These are phyloP conservation scores for Polyporus arcularius DNA, from an alignment of 768 basidiomycete species.

Conservation along the genomic window DNA sequence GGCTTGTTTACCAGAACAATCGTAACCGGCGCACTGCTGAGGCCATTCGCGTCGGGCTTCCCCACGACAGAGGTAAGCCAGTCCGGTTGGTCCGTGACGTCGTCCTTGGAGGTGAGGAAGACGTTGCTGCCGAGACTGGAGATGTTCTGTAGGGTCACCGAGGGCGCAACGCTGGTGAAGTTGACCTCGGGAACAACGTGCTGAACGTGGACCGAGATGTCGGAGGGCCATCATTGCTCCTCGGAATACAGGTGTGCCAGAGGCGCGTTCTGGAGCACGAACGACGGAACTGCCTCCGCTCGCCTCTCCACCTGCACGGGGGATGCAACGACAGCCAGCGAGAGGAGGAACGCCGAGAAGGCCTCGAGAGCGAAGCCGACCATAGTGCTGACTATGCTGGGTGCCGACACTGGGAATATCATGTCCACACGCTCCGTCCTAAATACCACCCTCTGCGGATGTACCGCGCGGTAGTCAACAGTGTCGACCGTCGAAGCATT, in stretches of 20 bases:
- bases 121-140: constrained; percentile 13
- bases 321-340: constrained; percentile 4
- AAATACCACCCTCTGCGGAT: neutral
- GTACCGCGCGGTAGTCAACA: neutral
- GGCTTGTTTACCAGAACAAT: constrained; percentile 33
- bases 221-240: constrained; percentile 29
- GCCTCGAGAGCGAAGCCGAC: neutral
- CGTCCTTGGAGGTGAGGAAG: constrained; percentile 26
- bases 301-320: constrained; percentile 11
- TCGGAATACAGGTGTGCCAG: constrained; percentile 26
- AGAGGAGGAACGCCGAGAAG: neutral
- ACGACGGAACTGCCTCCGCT: constrained; percentile 24
- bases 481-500: neutral
- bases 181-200: constrained; percentile 25
- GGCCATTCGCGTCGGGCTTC: constrained; percentile 28
- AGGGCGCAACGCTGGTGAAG: constrained; percentile 13
- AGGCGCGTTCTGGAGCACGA: constrained; percentile 29
- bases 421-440: neutral
- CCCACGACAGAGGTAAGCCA: constrained; percentile 22
- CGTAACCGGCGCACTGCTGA: constrained; percentile 28
- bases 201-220: constrained; percentile 25
- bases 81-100: constrained; percentile 17
- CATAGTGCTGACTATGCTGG: neutral
- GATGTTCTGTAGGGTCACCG: constrained; percentile 24
- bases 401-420: neutral